A percentile compares a stretch with the other conserved stretches of the same genome.
These are phyloP conservation scores for Chalaropsis ovoidea DNA, from an alignment of 2,329 filamentous ascomycete genomes.

Conservation along the genomic window DNA sequence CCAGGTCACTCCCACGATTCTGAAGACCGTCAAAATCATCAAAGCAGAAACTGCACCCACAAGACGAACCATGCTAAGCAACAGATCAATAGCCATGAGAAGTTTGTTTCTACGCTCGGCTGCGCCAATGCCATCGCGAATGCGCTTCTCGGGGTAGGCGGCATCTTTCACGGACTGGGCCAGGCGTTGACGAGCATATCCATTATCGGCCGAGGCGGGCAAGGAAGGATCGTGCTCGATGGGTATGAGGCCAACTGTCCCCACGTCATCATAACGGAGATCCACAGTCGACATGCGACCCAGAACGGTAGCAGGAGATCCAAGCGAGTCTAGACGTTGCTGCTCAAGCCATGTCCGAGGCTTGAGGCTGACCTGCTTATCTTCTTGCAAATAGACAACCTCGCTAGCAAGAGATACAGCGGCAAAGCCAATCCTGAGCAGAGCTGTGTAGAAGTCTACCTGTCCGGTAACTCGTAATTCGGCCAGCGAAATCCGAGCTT, in stretches of 20 bases:
- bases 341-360: conserved; percentile 86
- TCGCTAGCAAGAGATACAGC: conserved; percentile 89
- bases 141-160: conserved; percentile 32
- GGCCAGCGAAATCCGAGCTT: conserved; percentile 77
- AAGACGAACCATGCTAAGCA: conserved; percentile 62
- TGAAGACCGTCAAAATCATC: conserved; percentile 32
- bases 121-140: conserved; percentile 61
- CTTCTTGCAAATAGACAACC: conserved; percentile 91
- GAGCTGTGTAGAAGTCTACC: conserved; percentile 91
- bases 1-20: conserved; percentile 18
- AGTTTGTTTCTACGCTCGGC: conserved; percentile 69
- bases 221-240: conserved; percentile 39
- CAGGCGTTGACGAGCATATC: conserved; percentile 61
- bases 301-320: conserved; percentile 47
- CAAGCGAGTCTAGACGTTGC: conserved; percentile 67
- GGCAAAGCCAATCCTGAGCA: conserved; percentile 77
- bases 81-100: conserved; percentile 65
- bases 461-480: conserved; percentile 70
- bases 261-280: conserved; percentile 43
- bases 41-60: conserved; percentile 49
- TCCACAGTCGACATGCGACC: conserved; percentile 39
- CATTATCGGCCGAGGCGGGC: conserved; percentile 36
- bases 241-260: conserved; percentile 47
- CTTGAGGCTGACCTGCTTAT: conserved; percentile 61
- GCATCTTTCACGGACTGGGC: conserved; percentile 45